phyloP scores from a whole-genome alignment of 257 asterid species.

The Ajuga chamaepitys region DNA sequence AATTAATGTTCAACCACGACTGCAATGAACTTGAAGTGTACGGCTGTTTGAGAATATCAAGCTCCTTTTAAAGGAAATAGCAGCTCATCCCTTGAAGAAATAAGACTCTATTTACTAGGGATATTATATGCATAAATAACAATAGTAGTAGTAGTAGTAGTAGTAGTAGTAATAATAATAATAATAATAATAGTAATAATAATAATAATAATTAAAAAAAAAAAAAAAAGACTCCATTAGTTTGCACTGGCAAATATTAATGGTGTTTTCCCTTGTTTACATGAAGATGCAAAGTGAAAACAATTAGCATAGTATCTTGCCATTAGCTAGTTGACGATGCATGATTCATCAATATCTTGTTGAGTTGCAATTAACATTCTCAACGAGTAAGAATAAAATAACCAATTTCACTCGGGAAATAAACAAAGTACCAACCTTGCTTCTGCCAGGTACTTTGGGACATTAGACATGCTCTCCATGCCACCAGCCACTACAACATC shows the following conservation, averaged over 20 bases:
- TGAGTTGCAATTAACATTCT: not conserved
- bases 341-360: not conserved
- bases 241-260: not conserved
- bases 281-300: not conserved
- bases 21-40: not conserved
- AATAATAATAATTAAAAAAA: too few relatives aligned
- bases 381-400: not conserved
- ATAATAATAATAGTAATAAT: too few relatives aligned
- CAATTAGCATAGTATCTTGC: not conserved
- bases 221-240: not conserved
- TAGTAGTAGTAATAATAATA: too few relatives aligned
- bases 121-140: too few relatives aligned
- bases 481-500: constrained; percentile 99
- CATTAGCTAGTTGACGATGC: not conserved
- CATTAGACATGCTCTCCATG: constrained; percentile 98
- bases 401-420: not conserved
- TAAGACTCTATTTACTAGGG: not conserved
- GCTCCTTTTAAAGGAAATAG: not conserved
- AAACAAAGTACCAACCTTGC: constrained; percentile 65
- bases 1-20: not conserved
- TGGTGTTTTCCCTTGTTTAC: not conserved
- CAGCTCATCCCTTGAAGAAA: not conserved
- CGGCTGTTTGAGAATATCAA: not conserved
- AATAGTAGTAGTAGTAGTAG: too few relatives aligned
- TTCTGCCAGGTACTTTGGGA: constrained; percentile 86